phyloP scores from a whole-genome alignment of 202 grass and related monocot genomes.

The Setaria italica region DNA sequence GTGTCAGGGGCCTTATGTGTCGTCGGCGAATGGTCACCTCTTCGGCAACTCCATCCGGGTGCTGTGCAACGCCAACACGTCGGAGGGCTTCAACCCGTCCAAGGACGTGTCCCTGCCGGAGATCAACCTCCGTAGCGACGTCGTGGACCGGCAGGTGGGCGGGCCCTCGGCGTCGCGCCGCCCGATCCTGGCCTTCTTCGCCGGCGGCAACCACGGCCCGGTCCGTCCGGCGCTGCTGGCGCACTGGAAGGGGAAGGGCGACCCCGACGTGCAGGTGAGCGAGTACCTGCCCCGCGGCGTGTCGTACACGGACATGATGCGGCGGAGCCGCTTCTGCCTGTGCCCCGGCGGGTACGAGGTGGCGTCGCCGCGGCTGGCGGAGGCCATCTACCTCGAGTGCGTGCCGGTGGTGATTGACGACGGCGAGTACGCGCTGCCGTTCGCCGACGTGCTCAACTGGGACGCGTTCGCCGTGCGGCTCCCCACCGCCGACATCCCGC shows the following conservation, averaged over 20 bases:
- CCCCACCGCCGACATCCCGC: constrained; percentile 58
- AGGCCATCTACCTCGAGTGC: constrained; percentile 81
- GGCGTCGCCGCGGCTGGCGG: constrained; percentile 76
- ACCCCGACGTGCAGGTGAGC: constrained; percentile 63
- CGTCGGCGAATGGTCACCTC: constrained; percentile 48
- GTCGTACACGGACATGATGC: constrained; percentile 79
- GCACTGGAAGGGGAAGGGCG: constrained; percentile 60
- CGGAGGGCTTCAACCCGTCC: constrained; percentile 67
- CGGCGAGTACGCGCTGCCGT: constrained; percentile 68
- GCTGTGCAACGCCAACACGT: constrained; percentile 89
- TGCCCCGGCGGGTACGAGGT: constrained; percentile 90
- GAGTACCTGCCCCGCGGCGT: constrained; percentile 71
- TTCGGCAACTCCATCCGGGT: constrained; percentile 68
- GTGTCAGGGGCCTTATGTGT: constrained; percentile 73
- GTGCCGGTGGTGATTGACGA: constrained; percentile 76
- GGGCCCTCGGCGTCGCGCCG: constrained; percentile 68
- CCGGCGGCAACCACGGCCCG: constrained; percentile 70
- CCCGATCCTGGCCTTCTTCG: constrained; percentile 72
- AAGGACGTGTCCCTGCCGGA: constrained; percentile 79
- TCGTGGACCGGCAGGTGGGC: constrained; percentile 49
- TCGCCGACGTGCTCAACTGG: constrained; percentile 80
- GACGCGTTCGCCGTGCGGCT: constrained; percentile 68
- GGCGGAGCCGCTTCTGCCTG: constrained; percentile 74
- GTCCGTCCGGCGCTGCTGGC: constrained; percentile 61
- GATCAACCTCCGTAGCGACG: constrained; percentile 64